Base-by-base conservation (phyloP, 139 green algal species). In the Picochlorum sp. region DNA sequence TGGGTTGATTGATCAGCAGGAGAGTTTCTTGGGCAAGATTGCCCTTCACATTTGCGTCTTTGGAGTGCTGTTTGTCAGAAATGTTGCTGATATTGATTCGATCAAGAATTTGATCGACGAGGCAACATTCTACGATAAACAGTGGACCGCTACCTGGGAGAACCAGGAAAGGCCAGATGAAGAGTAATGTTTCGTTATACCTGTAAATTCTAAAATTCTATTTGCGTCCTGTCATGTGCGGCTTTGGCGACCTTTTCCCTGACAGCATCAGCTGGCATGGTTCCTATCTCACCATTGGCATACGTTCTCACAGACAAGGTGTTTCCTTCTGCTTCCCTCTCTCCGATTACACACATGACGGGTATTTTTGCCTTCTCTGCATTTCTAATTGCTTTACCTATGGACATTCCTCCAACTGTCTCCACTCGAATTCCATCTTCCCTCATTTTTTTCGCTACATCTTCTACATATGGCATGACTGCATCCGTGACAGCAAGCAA, bases 41-140 rank as follows among this genome's bases (percentile, higher is more conserved):
- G 62, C 84, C 37, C 81, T 97, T 61, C 82, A 93, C 71, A 41
- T 95, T 1, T 73, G 72, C 32, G 87, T 97, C 26, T 66, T 65
- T 65, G 85, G 59, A 37, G 74, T 94, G 28, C 78, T 95, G 38
- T 69, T 92, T 10, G 69, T 95, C 65, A 69, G 86, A 62, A 69
- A 56, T 44, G 81, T 45, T 41, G 49, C 20, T 28, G 82, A 90
- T 54, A 13, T 96, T 30, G 75, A 86, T 56, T 88, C 89, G 56
- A 89, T 80, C 77, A 90, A 90, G 73, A 81, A 78, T 52, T 71
- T 96, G 58, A 44, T 95, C 1, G 84, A 94, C 45, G 89, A 96
- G 79, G 90, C 90, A 6, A 95, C 87, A 21, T 97, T 96, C 83
- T 97, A 97, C 64, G 88, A 95, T 80, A 86, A 82, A 72, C 81